phyloP scores from a whole-genome alignment of 371 early-diverging fungal genomes.

The Lichtheimia ornata region DNA sequence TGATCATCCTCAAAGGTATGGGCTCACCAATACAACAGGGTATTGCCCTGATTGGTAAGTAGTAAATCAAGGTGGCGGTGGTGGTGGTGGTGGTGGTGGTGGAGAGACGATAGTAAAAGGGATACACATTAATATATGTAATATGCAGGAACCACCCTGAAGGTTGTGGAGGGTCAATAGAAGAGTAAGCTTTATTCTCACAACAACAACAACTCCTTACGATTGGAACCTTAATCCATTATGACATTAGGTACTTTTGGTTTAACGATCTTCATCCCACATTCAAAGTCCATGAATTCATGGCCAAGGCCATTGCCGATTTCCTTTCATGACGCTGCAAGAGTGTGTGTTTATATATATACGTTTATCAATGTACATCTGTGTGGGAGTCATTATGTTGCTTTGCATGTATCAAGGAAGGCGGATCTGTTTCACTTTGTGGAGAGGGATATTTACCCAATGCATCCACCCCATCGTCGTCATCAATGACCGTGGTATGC shows the following conservation, averaged over 20 bases:
- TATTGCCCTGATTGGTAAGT: conserved; percentile 36
- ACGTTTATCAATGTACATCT: neutral
- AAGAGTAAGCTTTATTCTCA: conserved; percentile 18
- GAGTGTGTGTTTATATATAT: neutral
- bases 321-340: neutral
- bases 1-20: conserved; percentile 21
- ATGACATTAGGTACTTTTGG: conserved; percentile 39
- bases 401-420: neutral
- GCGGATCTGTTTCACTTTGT: neutral
- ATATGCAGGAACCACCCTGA: conserved; percentile 22
- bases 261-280: conserved; percentile 43
- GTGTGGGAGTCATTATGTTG: neutral
- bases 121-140: neutral
- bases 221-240: neutral
- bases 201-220: too few relatives aligned
- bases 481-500: too few relatives aligned
- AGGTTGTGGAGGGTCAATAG: conserved; percentile 16
- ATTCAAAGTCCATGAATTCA: conserved; percentile 27
- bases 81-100: neutral
- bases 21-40: conserved; percentile 15
- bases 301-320: conserved; percentile 24
- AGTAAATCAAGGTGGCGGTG: neutral
- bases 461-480: neutral
- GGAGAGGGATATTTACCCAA: neutral
- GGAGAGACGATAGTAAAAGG: neutral